Evolutionary conservation across 805 yeast species (phyloP).

Genomic region (Maudiozyma pseudohumilis): DNA sequence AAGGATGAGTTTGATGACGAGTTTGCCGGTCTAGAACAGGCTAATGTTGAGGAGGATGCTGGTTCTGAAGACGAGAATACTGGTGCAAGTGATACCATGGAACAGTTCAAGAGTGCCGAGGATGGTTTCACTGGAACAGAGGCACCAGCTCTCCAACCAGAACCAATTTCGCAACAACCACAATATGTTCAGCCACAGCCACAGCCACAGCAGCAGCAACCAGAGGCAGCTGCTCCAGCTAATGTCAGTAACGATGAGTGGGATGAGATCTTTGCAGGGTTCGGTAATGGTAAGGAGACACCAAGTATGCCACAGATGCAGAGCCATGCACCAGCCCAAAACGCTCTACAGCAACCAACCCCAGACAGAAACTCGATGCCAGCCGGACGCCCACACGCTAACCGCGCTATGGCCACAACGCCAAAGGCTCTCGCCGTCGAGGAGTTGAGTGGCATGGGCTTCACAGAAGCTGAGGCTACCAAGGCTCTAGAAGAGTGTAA

Average conservation of each 20-base stretch:
- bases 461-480: conserved; percentile 51
- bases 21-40: conserved; percentile 37
- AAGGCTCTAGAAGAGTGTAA: conserved; percentile 58
- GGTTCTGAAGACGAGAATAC: conserved; percentile 9
- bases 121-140: no score
- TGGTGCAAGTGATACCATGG: conserved; percentile 6
- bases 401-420: conserved; percentile 32
- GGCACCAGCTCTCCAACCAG: neutral
- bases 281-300: conserved; percentile 40
- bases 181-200: neutral
- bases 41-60: conserved; percentile 32
- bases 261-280: conserved; percentile 89
- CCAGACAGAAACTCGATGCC: conserved; percentile 2
- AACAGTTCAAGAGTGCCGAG: conserved; percentile 21
- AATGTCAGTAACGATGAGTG: conserved; percentile 59
- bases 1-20: conserved; percentile 33
- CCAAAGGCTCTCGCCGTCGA: conserved; percentile 53
- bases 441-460: conserved; percentile 87
- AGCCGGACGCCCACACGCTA: conserved; percentile 8
- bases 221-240: conserved; percentile 1
- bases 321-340: conserved; percentile 13
- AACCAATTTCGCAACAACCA: neutral
- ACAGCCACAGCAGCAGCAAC: conserved; percentile 2
- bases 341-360: conserved; percentile 5
- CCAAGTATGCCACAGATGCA: conserved; percentile 4